phyloP scores from a whole-genome alignment of 306 rosid genomes.

The Pachyrhizus erosus region DNA sequence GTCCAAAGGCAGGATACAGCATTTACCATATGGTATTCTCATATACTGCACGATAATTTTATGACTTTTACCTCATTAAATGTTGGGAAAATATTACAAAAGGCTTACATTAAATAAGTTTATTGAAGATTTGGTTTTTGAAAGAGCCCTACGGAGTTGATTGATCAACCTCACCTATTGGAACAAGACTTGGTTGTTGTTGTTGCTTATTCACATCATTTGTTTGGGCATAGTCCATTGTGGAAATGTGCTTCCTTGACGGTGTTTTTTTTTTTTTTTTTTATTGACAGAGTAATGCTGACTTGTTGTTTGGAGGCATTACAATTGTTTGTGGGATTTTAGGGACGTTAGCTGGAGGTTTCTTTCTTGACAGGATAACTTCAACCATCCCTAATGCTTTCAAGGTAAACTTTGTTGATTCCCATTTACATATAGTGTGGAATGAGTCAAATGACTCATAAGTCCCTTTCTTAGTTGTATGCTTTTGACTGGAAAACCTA shows the following conservation, averaged over 20 bases:
- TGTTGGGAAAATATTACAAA: conserved; percentile 9
- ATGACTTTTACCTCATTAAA: conserved; percentile 9
- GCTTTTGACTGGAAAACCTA: conserved; percentile 28
- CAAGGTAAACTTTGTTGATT: conserved; percentile 64
- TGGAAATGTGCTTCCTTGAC: conserved; percentile 41
- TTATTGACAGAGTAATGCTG: conserved; percentile 75
- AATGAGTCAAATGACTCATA: conserved; percentile 23
- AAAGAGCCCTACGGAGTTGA: conserved; percentile 18
- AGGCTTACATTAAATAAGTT: not conserved
- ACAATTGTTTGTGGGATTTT: conserved; percentile 84
- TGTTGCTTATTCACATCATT: conserved; percentile 19
- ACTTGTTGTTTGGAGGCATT: conserved; percentile 84
- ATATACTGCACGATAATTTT: conserved; percentile 9
- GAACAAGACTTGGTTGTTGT: conserved; percentile 20
- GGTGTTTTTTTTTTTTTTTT: conserved; percentile 32
- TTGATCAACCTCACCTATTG: conserved; percentile 16
- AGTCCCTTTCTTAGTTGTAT: not conserved
- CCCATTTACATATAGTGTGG: conserved; percentile 16
- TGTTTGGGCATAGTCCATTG: not conserved
- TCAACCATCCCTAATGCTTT: conserved; percentile 85
- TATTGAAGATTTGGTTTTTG: conserved; percentile 30
- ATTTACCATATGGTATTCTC: conserved; percentile 85
- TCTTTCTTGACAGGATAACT: conserved; percentile 74
- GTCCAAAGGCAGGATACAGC: conserved; percentile 93
- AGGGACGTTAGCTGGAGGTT: conserved; percentile 89